Evolutionary conservation across 1,284 basidiomycete species (phyloP), one percentile per base, ranked within the genome.

Genomic region (Austropuccinia psidii): DNA sequence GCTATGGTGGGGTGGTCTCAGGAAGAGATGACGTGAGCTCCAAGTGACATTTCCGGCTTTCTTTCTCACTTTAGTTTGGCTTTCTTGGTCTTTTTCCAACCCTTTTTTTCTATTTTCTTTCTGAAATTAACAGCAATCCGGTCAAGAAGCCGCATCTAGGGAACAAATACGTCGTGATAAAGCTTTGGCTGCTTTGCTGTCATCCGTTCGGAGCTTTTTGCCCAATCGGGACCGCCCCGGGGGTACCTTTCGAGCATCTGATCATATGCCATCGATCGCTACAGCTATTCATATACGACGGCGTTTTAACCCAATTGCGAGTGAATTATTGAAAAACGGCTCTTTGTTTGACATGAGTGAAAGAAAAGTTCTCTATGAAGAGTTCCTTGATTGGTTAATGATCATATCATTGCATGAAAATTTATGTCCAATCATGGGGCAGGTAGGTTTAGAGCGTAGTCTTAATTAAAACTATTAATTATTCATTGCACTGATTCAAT

Each of bases 281-380:
- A 58, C 91, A 0, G 83, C 95, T 27, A 91, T 92, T 4, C 92
- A 93, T 81, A 86, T 96, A 58, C 86, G 93, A 52, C 84, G 93
- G 76, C 86, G 91, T 41, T 94, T 94, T 82, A 91, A 90, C 78
- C 88, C 88, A 78, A 86, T 95, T 72, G 88, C 89, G 77, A 91
- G 89, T 76, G 86, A 88, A 49, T 85, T 95, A 43, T 84, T 96
- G 35, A 85, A 90, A 75, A 94, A 93, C 77, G 93, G 94, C 80
- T 94, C 92, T 11, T 83, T 96, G 45, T 85, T 90, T 50, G 93
- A 95, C 79, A 94, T 95, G 91, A 90, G 89, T 17, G 90, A 92
- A 76, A 87, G 93, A 17, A 87, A 87, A 3, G 83, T 87, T 6
- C 82, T 96, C n/a, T 96, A 94, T 80, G 89, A 89, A 79, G 90